Evolutionary conservation across 225 moss, liverwort and hornwort genomes (phyloP).

Genomic region (Asterella californica): DNA sequence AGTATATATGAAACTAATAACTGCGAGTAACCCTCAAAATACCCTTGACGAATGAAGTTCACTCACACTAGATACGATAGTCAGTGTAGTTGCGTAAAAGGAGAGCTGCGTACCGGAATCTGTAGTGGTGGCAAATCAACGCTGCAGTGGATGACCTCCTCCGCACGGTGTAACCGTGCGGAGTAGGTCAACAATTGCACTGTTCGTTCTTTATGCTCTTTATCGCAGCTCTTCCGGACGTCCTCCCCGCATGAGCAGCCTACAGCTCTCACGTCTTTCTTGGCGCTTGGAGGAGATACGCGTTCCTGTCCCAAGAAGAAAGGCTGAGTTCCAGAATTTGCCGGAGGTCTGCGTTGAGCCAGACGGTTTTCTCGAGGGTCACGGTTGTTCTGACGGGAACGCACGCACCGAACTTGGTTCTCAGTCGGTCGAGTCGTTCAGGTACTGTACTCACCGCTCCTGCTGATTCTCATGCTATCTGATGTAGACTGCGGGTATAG

Average conservation of each 20-base stretch:
- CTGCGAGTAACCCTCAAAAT: too few relatives aligned
- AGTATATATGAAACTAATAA: too few relatives aligned
- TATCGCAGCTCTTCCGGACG: background rate
- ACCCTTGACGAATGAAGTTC: too few relatives aligned
- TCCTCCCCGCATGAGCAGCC: background rate
- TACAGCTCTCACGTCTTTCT: background rate
- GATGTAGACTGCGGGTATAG: too few relatives aligned
- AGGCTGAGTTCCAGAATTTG: too few relatives aligned
- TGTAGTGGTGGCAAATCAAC: background rate
- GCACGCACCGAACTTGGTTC: background rate
- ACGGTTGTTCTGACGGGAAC: background rate
- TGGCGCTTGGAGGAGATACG: background rate
- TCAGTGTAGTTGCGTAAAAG: too few relatives aligned
- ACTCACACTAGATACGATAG: too few relatives aligned
- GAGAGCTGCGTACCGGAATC: background rate
- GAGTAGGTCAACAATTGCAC: background rate
- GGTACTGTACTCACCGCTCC: background rate
- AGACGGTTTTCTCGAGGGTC: background rate
- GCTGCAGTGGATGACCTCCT: background rate
- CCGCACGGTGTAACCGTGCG: constrained; percentile 14
- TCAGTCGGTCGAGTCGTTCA: background rate
- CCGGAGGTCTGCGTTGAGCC: background rate
- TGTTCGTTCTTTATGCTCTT: background rate
- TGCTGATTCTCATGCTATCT: background rate
- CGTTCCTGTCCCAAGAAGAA: background rate